Evolutionary conservation across 192 early-diverging fungal genomes (phyloP).

Genomic region (Funneliformis geosporum): DNA sequence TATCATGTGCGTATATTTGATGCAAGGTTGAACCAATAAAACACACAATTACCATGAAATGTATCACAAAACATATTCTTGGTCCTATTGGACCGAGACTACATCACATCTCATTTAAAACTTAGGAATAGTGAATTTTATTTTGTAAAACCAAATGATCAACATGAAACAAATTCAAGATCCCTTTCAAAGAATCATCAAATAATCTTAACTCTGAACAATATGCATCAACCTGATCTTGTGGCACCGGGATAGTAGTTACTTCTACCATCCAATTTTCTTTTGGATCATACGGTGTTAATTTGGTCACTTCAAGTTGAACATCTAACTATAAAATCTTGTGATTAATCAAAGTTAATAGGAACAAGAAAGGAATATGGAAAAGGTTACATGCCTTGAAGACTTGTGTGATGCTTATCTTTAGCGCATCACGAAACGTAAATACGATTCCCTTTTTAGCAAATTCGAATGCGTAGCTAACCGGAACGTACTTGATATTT

Average conservation of each 20-base stretch:
- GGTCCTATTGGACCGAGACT: too few relatives aligned
- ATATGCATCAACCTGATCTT: constrained; percentile 56
- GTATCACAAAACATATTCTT: too few relatives aligned
- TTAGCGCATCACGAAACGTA: constrained; percentile 54
- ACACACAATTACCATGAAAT: too few relatives aligned
- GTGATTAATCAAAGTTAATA: not conserved
- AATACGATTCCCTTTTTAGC: constrained; percentile 65
- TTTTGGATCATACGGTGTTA: constrained; percentile 45
- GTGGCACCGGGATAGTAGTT: constrained; percentile 48
- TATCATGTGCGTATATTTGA: too few relatives aligned
- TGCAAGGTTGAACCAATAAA: too few relatives aligned
- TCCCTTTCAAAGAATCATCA: constrained; percentile 37
- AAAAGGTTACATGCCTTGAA: constrained; percentile 43
- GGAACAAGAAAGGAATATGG: not conserved
- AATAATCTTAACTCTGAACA: constrained; percentile 58
- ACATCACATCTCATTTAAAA: too few relatives aligned
- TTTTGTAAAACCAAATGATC: constrained; percentile 30
- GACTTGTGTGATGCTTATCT: constrained; percentile 62
- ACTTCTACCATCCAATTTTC: constrained; percentile 67
- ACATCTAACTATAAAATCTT: constrained; percentile 38
- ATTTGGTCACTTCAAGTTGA: constrained; percentile 50
- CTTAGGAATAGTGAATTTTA: constrained; percentile 24
- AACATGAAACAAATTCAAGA: constrained; percentile 23
- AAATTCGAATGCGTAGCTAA: constrained; percentile 62
- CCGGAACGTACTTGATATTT: not conserved